Evolutionary conservation across 2,329 filamentous ascomycete species (phyloP), one percentile per base, ranked within the genome.

Genomic region (Meredithiella fracta): DNA sequence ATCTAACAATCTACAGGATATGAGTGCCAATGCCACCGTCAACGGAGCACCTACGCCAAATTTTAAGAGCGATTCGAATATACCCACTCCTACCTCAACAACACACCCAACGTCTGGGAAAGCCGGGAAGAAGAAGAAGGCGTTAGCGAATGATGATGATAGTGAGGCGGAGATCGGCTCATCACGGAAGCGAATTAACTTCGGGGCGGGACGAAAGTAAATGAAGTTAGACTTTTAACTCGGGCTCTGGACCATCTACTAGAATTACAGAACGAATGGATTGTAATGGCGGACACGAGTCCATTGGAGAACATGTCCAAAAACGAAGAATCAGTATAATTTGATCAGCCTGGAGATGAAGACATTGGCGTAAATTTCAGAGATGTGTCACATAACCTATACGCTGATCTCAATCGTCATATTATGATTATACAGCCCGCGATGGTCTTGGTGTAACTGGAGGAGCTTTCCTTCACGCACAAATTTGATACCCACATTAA

Each of bases 81-180:
- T 50, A n/a, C 44, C 47, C 73, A 75, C 17, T 64, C 64, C 51
- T 70, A 69, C 2, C 76, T 75, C 17, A 73, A 73, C 60, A 72
- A 78, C 59, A 68, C 26, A 74, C 9, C 82, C 79, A 23, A 77
- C 74, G 6, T 77, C 76, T 37, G 69, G 72, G 14, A 73, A 71
- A 61, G 69, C 64, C 40, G 64, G 66, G 44, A 72, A 65, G 61
- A 80, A 78, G 65, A 73, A 75, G 61, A 75, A 75, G 65, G 77
- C 75, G 63, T 71, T 70, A 61, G 69, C 69, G 29, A 70, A 67
- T 3, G 66, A 65, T 3, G 67, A 77, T 25, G 79, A 82, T 58
- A 82, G 78, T 66, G 79, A 82, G 66, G 76, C 73, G 22, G 78
- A 82, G 56, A 76, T 72, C 23, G 78, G 82, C 54, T 68, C 70